Evolutionary conservation across 768 basidiomycete genomes (phyloP).

Genomic region (Pleurotus ostreatus): DNA sequence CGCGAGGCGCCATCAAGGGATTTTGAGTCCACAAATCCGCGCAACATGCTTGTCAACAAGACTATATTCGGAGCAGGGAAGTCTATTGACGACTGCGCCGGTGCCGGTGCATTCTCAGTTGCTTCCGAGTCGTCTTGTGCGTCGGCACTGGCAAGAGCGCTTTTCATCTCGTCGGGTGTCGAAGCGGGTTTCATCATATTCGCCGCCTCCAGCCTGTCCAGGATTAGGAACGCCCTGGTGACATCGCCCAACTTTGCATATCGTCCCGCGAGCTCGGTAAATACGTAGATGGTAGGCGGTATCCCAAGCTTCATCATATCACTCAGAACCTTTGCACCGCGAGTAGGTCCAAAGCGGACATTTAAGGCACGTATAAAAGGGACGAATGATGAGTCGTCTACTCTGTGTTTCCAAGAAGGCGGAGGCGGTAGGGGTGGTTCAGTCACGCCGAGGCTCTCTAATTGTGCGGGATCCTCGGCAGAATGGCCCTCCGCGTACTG

Average conservation of each 20-base stretch:
- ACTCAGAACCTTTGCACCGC: conserved; percentile 36
- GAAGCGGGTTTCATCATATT: neutral
- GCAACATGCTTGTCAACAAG: conserved; percentile 32
- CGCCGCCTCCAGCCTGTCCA: conserved; percentile 34
- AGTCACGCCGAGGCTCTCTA: neutral
- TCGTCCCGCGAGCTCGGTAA: conserved; percentile 43
- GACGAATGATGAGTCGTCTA: conserved; percentile 37
- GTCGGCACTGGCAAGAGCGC: neutral
- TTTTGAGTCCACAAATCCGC: conserved; percentile 29
- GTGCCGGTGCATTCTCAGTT: neutral
- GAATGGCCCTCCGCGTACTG: conserved; percentile 13
- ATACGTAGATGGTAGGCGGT: conserved; percentile 40
- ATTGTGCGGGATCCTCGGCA: conserved; percentile 5
- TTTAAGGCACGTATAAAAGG: conserved; percentile 47
- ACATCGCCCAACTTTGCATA: conserved; percentile 39
- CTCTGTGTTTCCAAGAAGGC: conserved; percentile 25
- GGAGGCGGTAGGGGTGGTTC: conserved; percentile 21
- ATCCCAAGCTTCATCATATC: conserved; percentile 51
- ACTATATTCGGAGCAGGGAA: conserved; percentile 25
- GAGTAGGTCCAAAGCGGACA: conserved; percentile 19
- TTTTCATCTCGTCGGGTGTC: neutral
- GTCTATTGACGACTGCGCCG: conserved; percentile 5
- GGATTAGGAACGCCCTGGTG: conserved; percentile 31
- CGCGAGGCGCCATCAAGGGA: conserved; percentile 25
- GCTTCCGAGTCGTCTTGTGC: neutral